Evolutionary conservation across 1,139 yeast species (phyloP).

Genomic region (Torulaspora pretoriensis): DNA sequence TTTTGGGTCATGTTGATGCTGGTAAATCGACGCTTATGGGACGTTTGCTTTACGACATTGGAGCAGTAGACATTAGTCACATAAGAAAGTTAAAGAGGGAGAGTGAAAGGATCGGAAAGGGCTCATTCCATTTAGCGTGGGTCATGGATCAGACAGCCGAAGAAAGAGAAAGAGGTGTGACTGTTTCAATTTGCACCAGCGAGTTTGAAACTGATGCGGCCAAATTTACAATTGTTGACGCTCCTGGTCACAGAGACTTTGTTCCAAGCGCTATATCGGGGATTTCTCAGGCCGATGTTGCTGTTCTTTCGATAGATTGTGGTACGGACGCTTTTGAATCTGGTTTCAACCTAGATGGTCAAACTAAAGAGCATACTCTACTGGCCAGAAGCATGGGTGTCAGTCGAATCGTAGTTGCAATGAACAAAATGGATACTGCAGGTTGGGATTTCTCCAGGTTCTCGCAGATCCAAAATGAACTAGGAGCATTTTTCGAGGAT

Average conservation of each 20-base stretch:
- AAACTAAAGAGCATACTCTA: constrained; percentile 88
- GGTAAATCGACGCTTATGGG: constrained; percentile 97
- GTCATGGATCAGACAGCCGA: constrained; percentile 92
- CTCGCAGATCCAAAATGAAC: constrained; percentile 54
- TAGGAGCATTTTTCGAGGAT: constrained; percentile 56
- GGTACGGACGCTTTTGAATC: constrained; percentile 83
- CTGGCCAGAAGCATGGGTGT: constrained; percentile 82
- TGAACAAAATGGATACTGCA: constrained; percentile 81
- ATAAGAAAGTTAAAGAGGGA: constrained; percentile 76
- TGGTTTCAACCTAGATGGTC: constrained; percentile 84
- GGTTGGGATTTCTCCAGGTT: constrained; percentile 68
- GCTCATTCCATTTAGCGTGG: constrained; percentile 97
- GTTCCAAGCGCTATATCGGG: constrained; percentile 99
- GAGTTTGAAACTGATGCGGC: constrained; percentile 65
- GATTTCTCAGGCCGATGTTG: constrained; percentile 75
- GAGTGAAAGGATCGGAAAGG: constrained; percentile 78
- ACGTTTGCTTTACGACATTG: constrained; percentile 72
- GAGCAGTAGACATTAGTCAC: constrained; percentile 73
- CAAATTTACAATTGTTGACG: constrained; percentile 84
- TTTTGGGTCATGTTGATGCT: constrained; percentile 96
- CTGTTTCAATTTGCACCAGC: constrained; percentile 87
- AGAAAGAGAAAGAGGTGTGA: constrained; percentile 86
- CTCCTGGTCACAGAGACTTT: constrained; percentile 97
- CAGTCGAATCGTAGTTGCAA: constrained; percentile 66
- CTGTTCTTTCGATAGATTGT: constrained; percentile 55